phyloP scores from a whole-genome alignment of 805 yeast genomes.

The Wickerhamiella occidentalis region DNA sequence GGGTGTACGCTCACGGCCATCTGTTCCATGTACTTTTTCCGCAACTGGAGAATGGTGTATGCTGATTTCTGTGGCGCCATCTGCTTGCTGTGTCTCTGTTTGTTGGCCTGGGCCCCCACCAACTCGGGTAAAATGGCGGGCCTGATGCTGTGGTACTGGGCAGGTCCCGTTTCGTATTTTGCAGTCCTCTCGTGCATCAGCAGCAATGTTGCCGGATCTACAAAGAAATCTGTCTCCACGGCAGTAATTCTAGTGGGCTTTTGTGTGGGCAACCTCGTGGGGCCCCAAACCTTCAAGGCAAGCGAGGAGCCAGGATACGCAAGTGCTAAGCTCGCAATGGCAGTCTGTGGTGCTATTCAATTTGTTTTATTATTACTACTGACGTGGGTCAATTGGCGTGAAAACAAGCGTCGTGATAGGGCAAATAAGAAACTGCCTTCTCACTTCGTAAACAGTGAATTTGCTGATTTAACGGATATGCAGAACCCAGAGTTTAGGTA shows the following conservation, averaged over 20 bases:
- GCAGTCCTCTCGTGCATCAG: conserved; percentile 17
- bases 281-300: conserved; percentile 57
- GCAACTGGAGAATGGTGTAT: conserved; percentile 14
- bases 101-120: conserved; percentile 35
- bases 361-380: conserved; percentile 23
- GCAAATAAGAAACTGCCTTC: conserved; percentile 8
- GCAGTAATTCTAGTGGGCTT: conserved; percentile 51
- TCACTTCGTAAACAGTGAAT: conserved; percentile 16
- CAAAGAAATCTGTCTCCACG: conserved; percentile 52
- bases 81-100: conserved; percentile 33
- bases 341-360: conserved; percentile 37
- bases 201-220: conserved; percentile 55
- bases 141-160: conserved; percentile 27
- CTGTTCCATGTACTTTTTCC: conserved; percentile 14
- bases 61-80: conserved; percentile 45
- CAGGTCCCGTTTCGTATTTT: conserved; percentile 23
- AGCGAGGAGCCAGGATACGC: conserved; percentile 45
- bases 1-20: conserved; percentile 13
- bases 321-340: conserved; percentile 47
- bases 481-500: conserved; percentile 44
- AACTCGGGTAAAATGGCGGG: conserved; percentile 33
- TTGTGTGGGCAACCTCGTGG: conserved; percentile 56
- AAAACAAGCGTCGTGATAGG: conserved; percentile 13
- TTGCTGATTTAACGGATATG: conserved; percentile 40
- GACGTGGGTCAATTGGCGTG: conserved; percentile 19